phyloP scores from a whole-genome alignment of 2,329 filamentous ascomycete species.

The Hypomyces rosellus region DNA sequence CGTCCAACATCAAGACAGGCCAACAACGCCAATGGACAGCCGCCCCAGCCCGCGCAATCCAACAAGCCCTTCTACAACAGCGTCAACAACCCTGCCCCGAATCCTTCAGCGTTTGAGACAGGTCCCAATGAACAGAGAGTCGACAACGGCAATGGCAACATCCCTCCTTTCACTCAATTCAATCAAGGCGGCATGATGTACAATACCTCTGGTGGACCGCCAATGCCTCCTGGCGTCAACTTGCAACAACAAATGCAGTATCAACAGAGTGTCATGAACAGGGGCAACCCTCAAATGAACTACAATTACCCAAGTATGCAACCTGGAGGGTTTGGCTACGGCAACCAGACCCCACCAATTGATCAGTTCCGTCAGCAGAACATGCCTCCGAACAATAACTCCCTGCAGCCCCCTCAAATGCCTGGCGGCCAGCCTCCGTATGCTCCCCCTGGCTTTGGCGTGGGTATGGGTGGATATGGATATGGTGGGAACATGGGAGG shows the following conservation, averaged over 20 bases:
- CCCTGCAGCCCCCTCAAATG: slow-evolving; percentile 42
- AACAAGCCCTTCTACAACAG: slow-evolving; percentile 49
- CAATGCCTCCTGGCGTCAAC: slow-evolving; percentile 39
- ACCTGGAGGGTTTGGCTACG: slow-evolving; percentile 46
- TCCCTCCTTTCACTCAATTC: slow-evolving; percentile 45
- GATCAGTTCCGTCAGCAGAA: slow-evolving; percentile 52
- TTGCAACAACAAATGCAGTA: slow-evolving; percentile 54
- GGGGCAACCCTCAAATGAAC: slow-evolving; percentile 47
- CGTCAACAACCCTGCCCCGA: slow-evolving; percentile 37
- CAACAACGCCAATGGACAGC: slow-evolving; percentile 38
- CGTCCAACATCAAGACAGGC: slow-evolving; percentile 51
- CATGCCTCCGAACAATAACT: slow-evolving; percentile 42
- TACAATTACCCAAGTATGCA: slow-evolving; percentile 54
- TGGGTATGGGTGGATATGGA: slow-evolving; percentile 39
- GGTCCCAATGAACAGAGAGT: slow-evolving; percentile 45
- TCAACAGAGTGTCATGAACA: slow-evolving; percentile 52
- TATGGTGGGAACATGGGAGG: slow-evolving; percentile 45
- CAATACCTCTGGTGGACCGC: slow-evolving; percentile 36
- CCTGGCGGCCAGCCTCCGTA: slow-evolving; percentile 38
- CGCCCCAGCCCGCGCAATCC: slow-evolving; percentile 34
- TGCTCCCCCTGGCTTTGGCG: slow-evolving; percentile 42
- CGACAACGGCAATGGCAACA: slow-evolving; percentile 45
- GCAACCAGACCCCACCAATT: slow-evolving; percentile 39
- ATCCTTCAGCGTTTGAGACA: slow-evolving; percentile 43
- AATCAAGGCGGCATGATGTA: slow-evolving; percentile 48